Conservation (phyloP, 495 filamentous ascomycete species). For the Poronia punctata region DNA sequence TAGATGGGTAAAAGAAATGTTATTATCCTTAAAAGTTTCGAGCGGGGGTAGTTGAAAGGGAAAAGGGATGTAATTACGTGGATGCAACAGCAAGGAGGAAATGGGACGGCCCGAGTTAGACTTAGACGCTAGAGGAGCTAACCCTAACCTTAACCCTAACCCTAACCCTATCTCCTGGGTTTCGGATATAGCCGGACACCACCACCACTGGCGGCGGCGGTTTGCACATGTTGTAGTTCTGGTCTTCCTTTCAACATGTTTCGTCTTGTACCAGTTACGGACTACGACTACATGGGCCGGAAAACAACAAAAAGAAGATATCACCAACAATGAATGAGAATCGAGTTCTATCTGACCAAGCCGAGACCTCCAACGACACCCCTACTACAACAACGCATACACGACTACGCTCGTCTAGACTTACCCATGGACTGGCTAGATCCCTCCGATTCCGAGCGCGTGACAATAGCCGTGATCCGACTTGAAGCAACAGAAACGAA, state of each 20-base stretch:
- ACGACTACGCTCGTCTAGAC: conserved; percentile 36
- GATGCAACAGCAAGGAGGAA: not conserved
- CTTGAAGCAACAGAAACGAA: conserved; percentile 34
- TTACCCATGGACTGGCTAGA: conserved; percentile 45
- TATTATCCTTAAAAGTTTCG: too few species aligned
- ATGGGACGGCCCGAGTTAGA: not conserved
- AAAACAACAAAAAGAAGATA: not conserved
- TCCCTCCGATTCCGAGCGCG: conserved; percentile 29
- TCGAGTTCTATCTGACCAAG: conserved; percentile 31
- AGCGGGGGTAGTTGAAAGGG: not conserved
- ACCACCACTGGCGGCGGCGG: not conserved
- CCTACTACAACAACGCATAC: conserved; percentile 26
- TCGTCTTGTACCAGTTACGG: conserved; percentile 4
- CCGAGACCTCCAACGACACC: conserved; percentile 26
- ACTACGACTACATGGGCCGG: not conserved
- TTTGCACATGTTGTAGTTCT: not conserved
- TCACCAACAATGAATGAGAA: conserved; percentile 5
- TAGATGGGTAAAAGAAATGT: too few species aligned
- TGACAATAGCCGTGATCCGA: conserved; percentile 37
- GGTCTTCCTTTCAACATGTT: conserved; percentile 2
- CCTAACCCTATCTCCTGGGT: too few species aligned
- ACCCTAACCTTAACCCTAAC: too few species aligned
- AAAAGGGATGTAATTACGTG: not conserved
- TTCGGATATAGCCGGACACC: not conserved
- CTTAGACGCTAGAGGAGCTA: not conserved